Conservation (phyloP, 768 basidiomycete species). For the Mycena alexandri region DNA sequence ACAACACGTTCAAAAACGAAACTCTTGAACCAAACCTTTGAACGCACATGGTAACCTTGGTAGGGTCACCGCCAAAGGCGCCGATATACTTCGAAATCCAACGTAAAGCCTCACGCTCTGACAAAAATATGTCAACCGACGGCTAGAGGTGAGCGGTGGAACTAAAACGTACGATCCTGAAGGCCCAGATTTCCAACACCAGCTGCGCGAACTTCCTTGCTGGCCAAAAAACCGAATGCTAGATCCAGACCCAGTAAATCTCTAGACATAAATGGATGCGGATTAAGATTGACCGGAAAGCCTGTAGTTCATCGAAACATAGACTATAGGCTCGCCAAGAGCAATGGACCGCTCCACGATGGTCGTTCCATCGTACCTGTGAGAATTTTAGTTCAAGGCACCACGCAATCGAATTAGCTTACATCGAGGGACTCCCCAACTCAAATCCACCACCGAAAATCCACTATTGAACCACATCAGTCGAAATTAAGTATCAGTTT, state of each 20-base stretch:
- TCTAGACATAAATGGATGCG: background rate
- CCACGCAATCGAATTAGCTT: slow-evolving; percentile 19
- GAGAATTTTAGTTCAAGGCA: background rate
- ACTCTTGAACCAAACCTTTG: background rate
- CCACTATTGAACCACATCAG: slow-evolving; percentile 48
- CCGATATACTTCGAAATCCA: slow-evolving; percentile 78
- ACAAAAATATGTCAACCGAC: too few relatives aligned
- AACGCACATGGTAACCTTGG: slow-evolving; percentile 63
- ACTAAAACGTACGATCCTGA: slow-evolving; percentile 64
- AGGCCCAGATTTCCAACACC: slow-evolving; percentile 75
- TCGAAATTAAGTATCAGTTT: background rate
- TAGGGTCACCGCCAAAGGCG: slow-evolving; percentile 74
- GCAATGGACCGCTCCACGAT: slow-evolving; percentile 61
- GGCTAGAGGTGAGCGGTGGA: background rate
- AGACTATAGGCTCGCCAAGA: slow-evolving; percentile 59
- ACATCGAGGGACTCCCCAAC: slow-evolving; percentile 53
- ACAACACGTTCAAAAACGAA: slow-evolving; percentile 4
- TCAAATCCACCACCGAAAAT: slow-evolving; percentile 66
- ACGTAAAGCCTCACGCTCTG: slow-evolving; percentile 67
- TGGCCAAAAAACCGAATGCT: slow-evolving; percentile 67
- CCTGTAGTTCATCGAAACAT: slow-evolving; percentile 69
- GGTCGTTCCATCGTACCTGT: slow-evolving; percentile 57
- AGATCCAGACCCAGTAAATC: too few relatives aligned
- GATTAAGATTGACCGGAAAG: slow-evolving; percentile 43
- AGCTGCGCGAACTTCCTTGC: slow-evolving; percentile 61